These are phyloP conservation scores for Apophysomyces elegans DNA, from an alignment of 371 early-diverging fungal genomes.

Conservation along the genomic window DNA sequence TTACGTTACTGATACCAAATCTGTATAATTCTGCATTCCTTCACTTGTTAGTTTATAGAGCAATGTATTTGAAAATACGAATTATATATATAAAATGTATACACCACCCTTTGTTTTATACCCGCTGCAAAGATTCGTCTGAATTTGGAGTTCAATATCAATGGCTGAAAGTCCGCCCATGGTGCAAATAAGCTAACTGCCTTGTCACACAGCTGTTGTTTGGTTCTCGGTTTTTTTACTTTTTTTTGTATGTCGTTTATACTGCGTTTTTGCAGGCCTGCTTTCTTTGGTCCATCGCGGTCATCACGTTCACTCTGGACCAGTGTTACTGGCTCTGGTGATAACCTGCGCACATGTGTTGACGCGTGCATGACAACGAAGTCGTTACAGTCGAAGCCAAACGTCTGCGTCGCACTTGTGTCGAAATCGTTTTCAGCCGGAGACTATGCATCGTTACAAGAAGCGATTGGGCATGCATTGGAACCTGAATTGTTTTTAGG, in stretches of 20 bases:
- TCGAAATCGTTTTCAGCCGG: constrained; percentile 41
- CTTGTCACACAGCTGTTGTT: too few species aligned
- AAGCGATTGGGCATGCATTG: constrained; percentile 17
- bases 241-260: too few species aligned
- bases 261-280: too few species aligned
- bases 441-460: constrained; percentile 25
- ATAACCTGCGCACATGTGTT: constrained; percentile 35
- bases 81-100: too few species aligned
- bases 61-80: too few species aligned
- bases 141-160: too few species aligned
- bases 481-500: constrained; percentile 35
- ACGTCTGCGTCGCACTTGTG: constrained; percentile 44
- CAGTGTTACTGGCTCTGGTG: constrained; percentile 29
- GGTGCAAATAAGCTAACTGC: too few species aligned
- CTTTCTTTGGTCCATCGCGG: not conserved
- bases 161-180: too few species aligned
- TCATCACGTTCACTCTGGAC: constrained; percentile 33
- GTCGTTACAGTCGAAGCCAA: constrained; percentile 19
- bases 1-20: constrained; percentile 36
- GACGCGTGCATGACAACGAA: constrained; percentile 16
- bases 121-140: too few species aligned
- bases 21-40: not conserved
- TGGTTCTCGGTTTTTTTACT: too few species aligned
- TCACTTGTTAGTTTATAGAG: too few species aligned
- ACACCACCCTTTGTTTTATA: too few species aligned